These are phyloP conservation scores for Hymenoscyphus fraxineus DNA, from an alignment of 2,329 filamentous ascomycete species.

Conservation along the genomic window DNA sequence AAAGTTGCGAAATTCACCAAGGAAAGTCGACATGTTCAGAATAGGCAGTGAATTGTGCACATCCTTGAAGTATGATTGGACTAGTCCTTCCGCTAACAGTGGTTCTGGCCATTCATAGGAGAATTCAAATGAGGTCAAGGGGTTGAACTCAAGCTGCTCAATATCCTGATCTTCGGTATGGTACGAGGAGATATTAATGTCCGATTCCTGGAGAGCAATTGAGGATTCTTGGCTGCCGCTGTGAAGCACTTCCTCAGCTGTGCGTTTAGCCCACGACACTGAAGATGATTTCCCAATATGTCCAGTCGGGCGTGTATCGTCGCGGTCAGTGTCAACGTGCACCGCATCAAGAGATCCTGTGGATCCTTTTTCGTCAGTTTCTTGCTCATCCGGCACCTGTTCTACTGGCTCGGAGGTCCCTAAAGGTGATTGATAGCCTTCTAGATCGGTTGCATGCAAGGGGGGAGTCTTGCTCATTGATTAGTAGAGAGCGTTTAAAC, in stretches of 20 bases:
- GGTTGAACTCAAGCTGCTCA: conserved; percentile 4
- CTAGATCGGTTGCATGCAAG: not conserved
- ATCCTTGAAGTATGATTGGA: conserved; percentile 25
- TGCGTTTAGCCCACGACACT: conserved; percentile 26
- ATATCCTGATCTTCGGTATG: conserved; percentile 28
- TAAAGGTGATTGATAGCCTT: conserved; percentile 3
- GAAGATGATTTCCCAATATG: conserved; percentile 27
- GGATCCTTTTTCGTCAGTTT: conserved; percentile 24
- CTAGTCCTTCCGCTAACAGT: conserved; percentile 15
- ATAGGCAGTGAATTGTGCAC: conserved; percentile 25
- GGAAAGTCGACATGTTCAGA: conserved; percentile 20
- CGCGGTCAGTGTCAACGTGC: conserved; percentile 25
- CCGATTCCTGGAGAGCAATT: conserved; percentile 5
- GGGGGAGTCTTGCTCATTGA: not conserved
- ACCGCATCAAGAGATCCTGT: conserved; percentile 28
- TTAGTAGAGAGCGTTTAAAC: not conserved
- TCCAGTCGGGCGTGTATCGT: conserved; percentile 24
- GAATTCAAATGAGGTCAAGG: conserved; percentile 18
- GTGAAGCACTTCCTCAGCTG: conserved; percentile 14
- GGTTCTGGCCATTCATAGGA: conserved; percentile 23
- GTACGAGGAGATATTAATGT: conserved; percentile 20
- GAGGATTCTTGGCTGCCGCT: not conserved
- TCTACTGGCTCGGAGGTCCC: not conserved
- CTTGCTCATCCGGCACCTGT: conserved; percentile 10
- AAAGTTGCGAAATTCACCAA: conserved; percentile 17